These are phyloP conservation scores for Plasmodium vinckei DNA, from an alignment of 169 alveolate species.

Conservation along the genomic window DNA sequence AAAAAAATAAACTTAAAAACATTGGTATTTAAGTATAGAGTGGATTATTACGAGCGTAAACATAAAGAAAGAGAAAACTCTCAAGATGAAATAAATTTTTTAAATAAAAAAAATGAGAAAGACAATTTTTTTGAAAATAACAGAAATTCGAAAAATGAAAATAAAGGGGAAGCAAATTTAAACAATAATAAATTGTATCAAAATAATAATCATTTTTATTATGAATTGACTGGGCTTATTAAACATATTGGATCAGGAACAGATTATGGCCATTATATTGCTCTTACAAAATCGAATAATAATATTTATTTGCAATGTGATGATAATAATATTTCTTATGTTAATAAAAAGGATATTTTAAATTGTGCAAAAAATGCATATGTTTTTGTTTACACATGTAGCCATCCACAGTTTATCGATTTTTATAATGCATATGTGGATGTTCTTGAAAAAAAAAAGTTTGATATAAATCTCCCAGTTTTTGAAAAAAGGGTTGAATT, in stretches of 20 bases:
- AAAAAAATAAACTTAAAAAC: constrained; percentile 24
- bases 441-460: constrained; percentile 66
- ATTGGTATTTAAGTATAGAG: constrained; percentile 17
- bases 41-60: constrained; percentile 12
- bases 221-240: constrained; percentile 64
- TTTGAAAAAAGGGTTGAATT: constrained; percentile 64
- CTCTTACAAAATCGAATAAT: constrained; percentile 58
- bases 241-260: constrained; percentile 71
- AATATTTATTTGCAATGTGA: constrained; percentile 62
- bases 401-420: constrained; percentile 41
- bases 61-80: neutral
- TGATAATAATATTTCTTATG: constrained; percentile 53
- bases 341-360: constrained; percentile 30
- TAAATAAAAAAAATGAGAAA: neutral
- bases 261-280: constrained; percentile 65
- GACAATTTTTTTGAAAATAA: neutral
- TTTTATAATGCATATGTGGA: constrained; percentile 58
- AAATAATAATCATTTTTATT: constrained; percentile 15
- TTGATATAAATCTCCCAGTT: constrained; percentile 49
- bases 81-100: neutral
- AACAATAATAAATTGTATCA: neutral
- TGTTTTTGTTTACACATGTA: constrained; percentile 62
- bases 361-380: constrained; percentile 67
- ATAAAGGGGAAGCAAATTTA: neutral
- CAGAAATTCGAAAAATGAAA: neutral